Base-by-base conservation (phyloP, 2,329 filamentous ascomycete species). In the Clonostachys solani region DNA sequence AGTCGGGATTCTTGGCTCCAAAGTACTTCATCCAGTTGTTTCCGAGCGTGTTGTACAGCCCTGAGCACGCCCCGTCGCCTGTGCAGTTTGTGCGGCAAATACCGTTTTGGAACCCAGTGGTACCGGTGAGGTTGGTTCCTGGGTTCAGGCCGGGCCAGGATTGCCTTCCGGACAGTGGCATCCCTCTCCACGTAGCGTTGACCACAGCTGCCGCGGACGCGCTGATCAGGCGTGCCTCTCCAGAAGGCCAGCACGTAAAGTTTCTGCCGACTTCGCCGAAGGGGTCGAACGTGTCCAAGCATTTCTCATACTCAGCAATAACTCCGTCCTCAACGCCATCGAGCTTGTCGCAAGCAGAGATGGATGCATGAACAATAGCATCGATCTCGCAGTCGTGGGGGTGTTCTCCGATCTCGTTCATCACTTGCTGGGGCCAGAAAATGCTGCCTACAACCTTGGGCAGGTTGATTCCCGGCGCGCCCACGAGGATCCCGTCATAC, bases 401-500 rank as follows among this genome's bases (percentile, higher is more conserved):
- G 46, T 33, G 42, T 29, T 52, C 49, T 12, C 58, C 56, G 0
- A 66, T 62, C 38, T 69, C 60, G 13, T 60, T 58, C 23, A 77
- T 63, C 45, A 77, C 67, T 9, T 43, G 38, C 18, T 47, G 45
- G 6, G 36, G 35, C 45, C 45, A 50, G 37, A 33, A 29, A 12
- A 50, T 42, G 29, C 15, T 12, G 7, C 36, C 18, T 15, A 35
- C 33, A 33, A 34, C 61, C 65, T 52, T 77, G 36, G 23, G 60
- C 64, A 52, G 77, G 38, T 62, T 54, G n/a, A 71, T 48, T 5
- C 71, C 76, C 4, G 71, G 70, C 13, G 63, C 63, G 7, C 68
- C 71, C 2, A 75, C 76, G 1, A 77, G 59, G 33, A 80, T 72
- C 8, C 78, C 78, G 47, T 81, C 74, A 45, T 77, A 80, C 19